Percentiles rank a stretch among this genome's conserved stretches.
Conservation (phyloP, 768 basidiomycete species). For the Dacryopinax spathularia region DNA sequence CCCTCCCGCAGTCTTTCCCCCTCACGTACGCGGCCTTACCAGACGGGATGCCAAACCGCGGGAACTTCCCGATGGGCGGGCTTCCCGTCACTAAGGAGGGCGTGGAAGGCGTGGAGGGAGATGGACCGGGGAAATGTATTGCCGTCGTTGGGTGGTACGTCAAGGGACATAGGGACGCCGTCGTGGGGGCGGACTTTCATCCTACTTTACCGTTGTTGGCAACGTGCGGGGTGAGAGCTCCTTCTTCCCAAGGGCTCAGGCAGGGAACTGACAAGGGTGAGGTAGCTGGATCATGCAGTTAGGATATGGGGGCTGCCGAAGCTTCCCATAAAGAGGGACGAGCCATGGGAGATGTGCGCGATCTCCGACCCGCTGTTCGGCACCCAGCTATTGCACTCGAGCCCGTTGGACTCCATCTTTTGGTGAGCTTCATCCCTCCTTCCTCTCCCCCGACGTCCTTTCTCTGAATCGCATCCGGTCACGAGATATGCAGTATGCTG, state of each 20-base stretch:
- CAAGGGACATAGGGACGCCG: not conserved
- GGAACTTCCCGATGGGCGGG: not conserved
- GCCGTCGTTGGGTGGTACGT: not conserved
- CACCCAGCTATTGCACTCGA: not conserved
- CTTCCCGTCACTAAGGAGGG: not conserved
- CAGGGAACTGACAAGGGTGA: not conserved
- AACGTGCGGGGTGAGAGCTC: not conserved
- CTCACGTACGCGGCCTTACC: not conserved
- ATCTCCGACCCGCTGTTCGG: not conserved
- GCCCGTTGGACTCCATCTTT: not conserved
- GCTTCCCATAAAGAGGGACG: not conserved
- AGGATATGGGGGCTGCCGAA: not conserved
- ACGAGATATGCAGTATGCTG: not conserved
- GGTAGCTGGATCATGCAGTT: not conserved
- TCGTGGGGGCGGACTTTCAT: not conserved
- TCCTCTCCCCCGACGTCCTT: too few relatives aligned
- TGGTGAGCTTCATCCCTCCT: not conserved
- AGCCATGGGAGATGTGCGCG: not conserved
- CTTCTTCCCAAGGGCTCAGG: not conserved
- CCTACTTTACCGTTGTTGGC: not conserved
- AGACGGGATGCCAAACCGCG: slow-evolving; percentile 2
- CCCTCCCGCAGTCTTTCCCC: not conserved
- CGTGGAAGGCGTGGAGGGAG: not conserved
- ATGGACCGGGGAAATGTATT: not conserved
- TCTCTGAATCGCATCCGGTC: too few relatives aligned